Evolutionary conservation across 768 basidiomycete species (phyloP), one percentile per base, ranked within the genome.

Genomic region (Tephrocybe sp.): DNA sequence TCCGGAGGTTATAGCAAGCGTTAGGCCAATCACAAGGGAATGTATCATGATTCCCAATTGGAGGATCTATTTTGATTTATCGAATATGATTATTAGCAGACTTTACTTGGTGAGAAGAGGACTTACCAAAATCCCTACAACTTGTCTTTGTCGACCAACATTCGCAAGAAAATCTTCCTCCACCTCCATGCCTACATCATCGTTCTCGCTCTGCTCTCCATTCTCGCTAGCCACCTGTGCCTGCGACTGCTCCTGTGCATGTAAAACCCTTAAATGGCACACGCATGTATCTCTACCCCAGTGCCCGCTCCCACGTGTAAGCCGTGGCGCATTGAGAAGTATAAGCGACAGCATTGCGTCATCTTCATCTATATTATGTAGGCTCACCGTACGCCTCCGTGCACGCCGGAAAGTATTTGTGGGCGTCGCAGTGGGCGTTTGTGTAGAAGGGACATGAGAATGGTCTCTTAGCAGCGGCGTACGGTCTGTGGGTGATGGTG

Each of bases 21-120:
- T 92, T 18, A 92, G 63, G 2, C 90, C 90, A 49, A 92, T 89
- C 26, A 92, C 80, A 38, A 92, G 62, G 2, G 90, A 86, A 61
- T 93, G 83, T 41, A 94, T 76, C 89, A 94, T 87, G 58, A 95
- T 89, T 38, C 92, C 82, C 2, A 87, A 60, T 78, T 95, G 87
- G 28, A 95, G 71, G 26, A 89, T 82, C 89, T 91, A 21, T 21
- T 38, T 22, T 11, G 22, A 40, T 21, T 3, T n/a, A 26, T 30
- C 25, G 32, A 26, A 22, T n/a, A 22, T 26, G 12, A 39, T 12
- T 28, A 36, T 32, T 16, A 5, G 12, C 25, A 15, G 27, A 26
- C 32, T 47, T 43, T 31, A 37, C n/a, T 8, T 37, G 28, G 18
- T 4, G 44, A 22, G 4, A 31, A n/a, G n/a, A n/a, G n/a, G 21